Evolutionary conservation across 139 green algal species (phyloP).

Genomic region (Zygnema cylindricum): DNA sequence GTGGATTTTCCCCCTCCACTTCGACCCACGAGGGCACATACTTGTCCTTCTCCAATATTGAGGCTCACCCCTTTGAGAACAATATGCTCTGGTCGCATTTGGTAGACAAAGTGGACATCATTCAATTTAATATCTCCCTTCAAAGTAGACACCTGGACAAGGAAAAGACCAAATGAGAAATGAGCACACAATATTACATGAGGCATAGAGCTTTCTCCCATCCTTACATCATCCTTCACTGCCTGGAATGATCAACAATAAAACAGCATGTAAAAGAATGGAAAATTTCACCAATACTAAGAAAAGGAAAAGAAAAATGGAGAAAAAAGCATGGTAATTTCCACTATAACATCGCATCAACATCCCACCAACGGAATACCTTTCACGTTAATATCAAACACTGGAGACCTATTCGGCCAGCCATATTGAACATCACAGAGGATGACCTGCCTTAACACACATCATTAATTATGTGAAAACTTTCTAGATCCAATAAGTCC

Average conservation of each 20-base stretch:
- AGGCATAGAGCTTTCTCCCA: no score
- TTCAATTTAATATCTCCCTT: constrained; percentile 44
- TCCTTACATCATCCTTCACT: no score
- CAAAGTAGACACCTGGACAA: constrained; percentile 40
- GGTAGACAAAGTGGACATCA: constrained; percentile 65
- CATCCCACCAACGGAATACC: no score
- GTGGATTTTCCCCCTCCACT: constrained; percentile 68
- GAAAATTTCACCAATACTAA: neutral
- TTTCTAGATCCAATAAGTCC: no score
- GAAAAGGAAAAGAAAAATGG: constrained; percentile 1
- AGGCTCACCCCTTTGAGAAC: constrained; percentile 64
- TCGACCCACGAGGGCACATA: constrained; percentile 65
- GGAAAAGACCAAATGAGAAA: neutral
- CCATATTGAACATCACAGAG: no score
- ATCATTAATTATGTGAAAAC: no score
- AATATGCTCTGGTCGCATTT: constrained; percentile 65
- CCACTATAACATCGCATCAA: neutral
- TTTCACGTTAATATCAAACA: no score
- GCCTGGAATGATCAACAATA: no score
- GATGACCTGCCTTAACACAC: no score
- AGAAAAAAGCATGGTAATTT: neutral
- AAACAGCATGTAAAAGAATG: neutral
- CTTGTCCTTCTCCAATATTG: constrained; percentile 51
- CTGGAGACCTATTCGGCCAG: no score
- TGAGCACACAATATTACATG: no score